Conservation (phyloP, 371 early-diverging fungal genomes). For the Lichtheimia hyalospora region DNA sequence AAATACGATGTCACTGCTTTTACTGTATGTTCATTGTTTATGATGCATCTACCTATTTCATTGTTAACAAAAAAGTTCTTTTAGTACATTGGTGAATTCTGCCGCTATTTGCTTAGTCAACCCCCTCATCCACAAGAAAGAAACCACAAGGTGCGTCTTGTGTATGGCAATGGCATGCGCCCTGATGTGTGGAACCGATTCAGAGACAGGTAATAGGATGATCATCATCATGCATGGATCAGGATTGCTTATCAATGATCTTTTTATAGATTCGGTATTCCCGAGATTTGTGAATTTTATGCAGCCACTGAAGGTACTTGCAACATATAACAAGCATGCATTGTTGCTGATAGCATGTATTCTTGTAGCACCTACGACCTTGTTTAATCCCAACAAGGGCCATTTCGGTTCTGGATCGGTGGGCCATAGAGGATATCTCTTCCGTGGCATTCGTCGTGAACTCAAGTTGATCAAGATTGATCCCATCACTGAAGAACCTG, state of each 20-base stretch:
- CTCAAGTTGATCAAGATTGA: conserved; percentile 37
- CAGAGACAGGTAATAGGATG: conserved; percentile 34
- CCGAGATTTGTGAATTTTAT: conserved; percentile 57
- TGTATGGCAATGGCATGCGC: conserved; percentile 73
- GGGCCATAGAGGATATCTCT: conserved; percentile 41
- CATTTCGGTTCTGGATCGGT: conserved; percentile 53
- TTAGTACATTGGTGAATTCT: conserved; percentile 72
- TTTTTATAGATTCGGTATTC: conserved; percentile 38
- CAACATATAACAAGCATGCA: neutral
- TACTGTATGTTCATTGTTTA: conserved; percentile 17
- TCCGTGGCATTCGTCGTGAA: conserved; percentile 24
- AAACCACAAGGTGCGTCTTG: conserved; percentile 47
- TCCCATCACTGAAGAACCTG: conserved; percentile 36
- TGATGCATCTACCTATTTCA: neutral
- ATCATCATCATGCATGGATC: too few species aligned
- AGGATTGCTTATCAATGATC: neutral
- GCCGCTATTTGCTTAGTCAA: conserved; percentile 59
- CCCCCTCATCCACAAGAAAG: conserved; percentile 52
- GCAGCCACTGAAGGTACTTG: conserved; percentile 38
- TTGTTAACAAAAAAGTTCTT: neutral
- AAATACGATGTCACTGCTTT: conserved; percentile 39
- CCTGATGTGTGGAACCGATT: conserved; percentile 70
- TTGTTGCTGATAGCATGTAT: neutral
- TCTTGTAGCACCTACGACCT: conserved; percentile 28
- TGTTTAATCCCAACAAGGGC: conserved; percentile 53